Percentiles rank a stretch among this genome's conserved stretches.
Evolutionary conservation across 2,329 filamentous ascomycete genomes (phyloP).

Genomic region (Escovopsis sp.): DNA sequence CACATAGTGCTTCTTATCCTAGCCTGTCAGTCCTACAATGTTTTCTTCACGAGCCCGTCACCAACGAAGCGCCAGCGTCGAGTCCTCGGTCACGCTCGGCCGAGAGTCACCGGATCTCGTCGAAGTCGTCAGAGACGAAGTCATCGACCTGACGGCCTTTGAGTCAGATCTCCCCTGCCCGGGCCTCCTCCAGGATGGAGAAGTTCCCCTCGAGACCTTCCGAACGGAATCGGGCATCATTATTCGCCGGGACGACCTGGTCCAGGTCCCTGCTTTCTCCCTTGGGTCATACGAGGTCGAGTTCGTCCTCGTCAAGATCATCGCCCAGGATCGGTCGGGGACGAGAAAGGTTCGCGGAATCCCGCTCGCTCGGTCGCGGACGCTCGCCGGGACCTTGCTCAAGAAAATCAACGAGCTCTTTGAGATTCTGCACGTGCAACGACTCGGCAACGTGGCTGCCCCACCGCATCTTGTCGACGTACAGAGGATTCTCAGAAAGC

Average conservation of each 20-base stretch:
- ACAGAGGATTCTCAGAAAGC: conserved; percentile 20
- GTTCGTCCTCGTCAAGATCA: conserved; percentile 27
- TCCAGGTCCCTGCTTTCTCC: conserved; percentile 13
- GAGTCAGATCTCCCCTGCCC: conserved; percentile 5
- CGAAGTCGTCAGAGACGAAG: conserved; percentile 7
- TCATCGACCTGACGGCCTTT: conserved; percentile 21
- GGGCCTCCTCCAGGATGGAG: conserved; percentile 8
- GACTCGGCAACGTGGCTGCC: conserved; percentile 16
- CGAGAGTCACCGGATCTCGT: background rate
- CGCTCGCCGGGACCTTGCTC: conserved; percentile 21
- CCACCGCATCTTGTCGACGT: conserved; percentile 26
- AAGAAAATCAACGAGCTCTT: conserved; percentile 28
- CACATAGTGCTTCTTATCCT: too few relatives aligned
- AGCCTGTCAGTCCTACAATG: too few relatives aligned
- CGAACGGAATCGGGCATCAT: conserved; percentile 1
- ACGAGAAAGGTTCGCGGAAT: conserved; percentile 21
- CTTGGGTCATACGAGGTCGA: conserved; percentile 13
- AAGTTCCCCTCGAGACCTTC: conserved; percentile 10
- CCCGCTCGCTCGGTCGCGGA: conserved; percentile 20
- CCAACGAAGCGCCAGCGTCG: background rate
- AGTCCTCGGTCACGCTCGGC: conserved; percentile 12
- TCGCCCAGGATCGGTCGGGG: conserved; percentile 17
- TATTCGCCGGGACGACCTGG: conserved; percentile 12
- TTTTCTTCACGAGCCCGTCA: too few relatives aligned
- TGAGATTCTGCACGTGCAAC: conserved; percentile 21